A percentile compares a stretch with the other conserved stretches of the same genome.
These are phyloP conservation scores for Hanseniaspora occidentalis DNA, from an alignment of 805 yeast genomes.

Conservation along the genomic window DNA sequence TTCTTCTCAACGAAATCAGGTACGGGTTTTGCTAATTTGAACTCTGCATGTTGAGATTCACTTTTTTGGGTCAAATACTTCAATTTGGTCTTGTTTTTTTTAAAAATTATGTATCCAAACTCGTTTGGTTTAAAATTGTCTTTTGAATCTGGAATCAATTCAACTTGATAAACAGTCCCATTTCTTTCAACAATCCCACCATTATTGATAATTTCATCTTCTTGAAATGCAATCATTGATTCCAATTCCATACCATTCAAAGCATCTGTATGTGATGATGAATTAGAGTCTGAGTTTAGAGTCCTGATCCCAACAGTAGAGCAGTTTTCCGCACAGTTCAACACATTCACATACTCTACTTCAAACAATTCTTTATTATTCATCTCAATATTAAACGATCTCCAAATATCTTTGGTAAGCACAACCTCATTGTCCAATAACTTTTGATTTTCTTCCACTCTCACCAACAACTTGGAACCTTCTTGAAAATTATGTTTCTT, in stretches of 20 bases:
- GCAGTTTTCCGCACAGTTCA: background rate
- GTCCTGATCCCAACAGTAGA: background rate
- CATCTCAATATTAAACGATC: background rate
- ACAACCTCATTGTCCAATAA: background rate
- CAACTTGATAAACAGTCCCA: conserved; percentile 26
- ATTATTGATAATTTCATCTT: conserved; percentile 22
- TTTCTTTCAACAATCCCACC: too few species aligned
- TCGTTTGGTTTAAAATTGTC: background rate
- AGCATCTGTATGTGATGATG: conserved; percentile 18
- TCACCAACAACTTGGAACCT: too few species aligned
- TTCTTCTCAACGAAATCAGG: too few species aligned
- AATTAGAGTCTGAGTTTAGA: conserved; percentile 20
- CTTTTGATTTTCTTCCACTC: background rate
- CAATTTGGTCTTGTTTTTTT: too few species aligned
- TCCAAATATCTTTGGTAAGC: background rate
- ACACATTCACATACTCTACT: background rate
- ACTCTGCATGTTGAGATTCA: too few species aligned
- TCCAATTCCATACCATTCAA: conserved; percentile 22
- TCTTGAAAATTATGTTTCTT: too few species aligned
- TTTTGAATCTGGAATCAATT: conserved; percentile 13
- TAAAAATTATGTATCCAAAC: too few species aligned
- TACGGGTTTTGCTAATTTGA: too few species aligned
- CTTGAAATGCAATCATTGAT: conserved; percentile 35
- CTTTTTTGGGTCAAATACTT: too few species aligned
- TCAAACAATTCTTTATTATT: background rate